Conservation (phyloP, 306 rosid species). For the Notholithocarpus densiflorus region DNA sequence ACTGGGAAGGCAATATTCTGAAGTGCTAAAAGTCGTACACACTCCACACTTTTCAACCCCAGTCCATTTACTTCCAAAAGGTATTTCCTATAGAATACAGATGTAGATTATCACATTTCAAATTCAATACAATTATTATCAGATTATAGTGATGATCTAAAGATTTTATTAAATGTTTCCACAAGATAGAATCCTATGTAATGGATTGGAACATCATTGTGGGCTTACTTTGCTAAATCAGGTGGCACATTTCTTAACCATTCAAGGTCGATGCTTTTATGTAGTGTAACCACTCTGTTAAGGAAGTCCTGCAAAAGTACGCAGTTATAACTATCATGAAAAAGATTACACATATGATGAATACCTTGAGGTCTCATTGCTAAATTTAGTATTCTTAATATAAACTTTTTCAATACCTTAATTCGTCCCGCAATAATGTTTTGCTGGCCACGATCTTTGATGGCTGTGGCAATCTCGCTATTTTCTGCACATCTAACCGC, state of each 20-base stretch:
- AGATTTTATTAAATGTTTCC: background rate
- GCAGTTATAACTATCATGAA: too few species aligned
- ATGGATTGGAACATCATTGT: background rate
- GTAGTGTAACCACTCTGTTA: constrained; percentile 26
- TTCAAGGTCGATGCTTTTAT: constrained; percentile 54
- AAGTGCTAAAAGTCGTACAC: constrained; percentile 67
- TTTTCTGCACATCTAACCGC: constrained; percentile 44
- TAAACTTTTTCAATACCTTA: constrained; percentile 26
- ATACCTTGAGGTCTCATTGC: background rate
- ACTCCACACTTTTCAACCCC: constrained; percentile 80
- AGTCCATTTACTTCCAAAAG: constrained; percentile 48
- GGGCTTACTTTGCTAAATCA: constrained; percentile 34
- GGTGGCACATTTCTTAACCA: constrained; percentile 70
- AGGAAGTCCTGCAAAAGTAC: constrained; percentile 43
- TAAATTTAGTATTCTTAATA: background rate
- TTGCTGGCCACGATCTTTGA: constrained; percentile 64
- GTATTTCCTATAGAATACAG: constrained; percentile 40
- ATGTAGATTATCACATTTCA: background rate
- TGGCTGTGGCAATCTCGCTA: constrained; percentile 38
- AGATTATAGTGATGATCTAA: background rate
- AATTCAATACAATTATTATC: background rate
- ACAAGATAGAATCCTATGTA: background rate
- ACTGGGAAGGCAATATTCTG: constrained; percentile 68
- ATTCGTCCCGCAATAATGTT: constrained; percentile 40
- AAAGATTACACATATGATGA: background rate